Evolutionary conservation across 2,329 filamentous ascomycete species (phyloP), one percentile per base, ranked within the genome.

Genomic region (Pestalotiopsis sp.): DNA sequence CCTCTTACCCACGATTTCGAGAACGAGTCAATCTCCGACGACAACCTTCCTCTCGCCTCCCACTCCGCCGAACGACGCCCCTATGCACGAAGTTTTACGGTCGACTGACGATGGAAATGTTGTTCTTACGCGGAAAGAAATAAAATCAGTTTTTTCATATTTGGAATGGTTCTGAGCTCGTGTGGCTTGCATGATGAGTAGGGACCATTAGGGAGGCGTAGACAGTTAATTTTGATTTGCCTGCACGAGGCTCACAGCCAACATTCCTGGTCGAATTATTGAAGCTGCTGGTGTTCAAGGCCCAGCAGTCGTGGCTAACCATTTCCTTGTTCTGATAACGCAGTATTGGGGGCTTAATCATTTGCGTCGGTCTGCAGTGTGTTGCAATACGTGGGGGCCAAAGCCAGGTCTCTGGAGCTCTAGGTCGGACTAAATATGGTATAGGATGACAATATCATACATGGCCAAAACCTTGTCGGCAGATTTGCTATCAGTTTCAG

Each of bases 91-190:
- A 71, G 71, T 70, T 52, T 68, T 70, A 72, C 64, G 72, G 72
- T 70, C 69, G 70, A 74, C 73, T 71, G 75, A 74, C 70, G 75
- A 73, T 72, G 71, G 72, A 64, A 62, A 75, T 75, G 75, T 75
- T 77, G 75, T 72, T 78, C 75, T 75, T 78, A 78, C 73, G 75
- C 73, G 75, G 77, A 78, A 78, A 79, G 72, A 76, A 77, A 76
- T 77, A 79, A 78, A 78, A 78, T 76, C 75, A 77, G 76, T 75
- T 78, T 78, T 77, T 75, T 73, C 74, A 62, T 76, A 75, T 77
- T 75, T 77, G 76, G 75, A 76, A 75, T 74, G 75, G 73, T 73
- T 71, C 69, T 69, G 69, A 67, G 69, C 64, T 72, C 66, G 67
- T 59, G 31, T 71, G 67, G 69, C 70, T 68, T 63, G 61, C 61